These are phyloP conservation scores for Cyberlindnera subsufficiens DNA, from an alignment of 805 yeast species.

Conservation along the genomic window DNA sequence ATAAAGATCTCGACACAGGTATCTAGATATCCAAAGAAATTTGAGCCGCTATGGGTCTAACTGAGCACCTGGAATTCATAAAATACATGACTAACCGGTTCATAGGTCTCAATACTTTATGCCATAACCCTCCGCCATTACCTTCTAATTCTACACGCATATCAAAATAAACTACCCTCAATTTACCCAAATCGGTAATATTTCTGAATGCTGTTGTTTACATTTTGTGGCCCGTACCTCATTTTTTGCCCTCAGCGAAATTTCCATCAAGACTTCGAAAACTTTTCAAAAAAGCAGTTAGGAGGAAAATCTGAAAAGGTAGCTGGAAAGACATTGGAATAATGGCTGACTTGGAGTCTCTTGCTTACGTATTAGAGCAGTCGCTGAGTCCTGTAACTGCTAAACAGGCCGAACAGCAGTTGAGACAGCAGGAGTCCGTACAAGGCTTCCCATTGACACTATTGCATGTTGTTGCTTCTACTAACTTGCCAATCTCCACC, in stretches of 20 bases:
- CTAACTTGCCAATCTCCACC: conserved; percentile 44
- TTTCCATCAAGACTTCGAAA: neutral
- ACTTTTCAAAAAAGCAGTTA: neutral
- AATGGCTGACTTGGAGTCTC: conserved; percentile 41
- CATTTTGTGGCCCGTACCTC: conserved; percentile 10
- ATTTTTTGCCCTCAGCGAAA: neutral
- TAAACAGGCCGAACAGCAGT: conserved; percentile 57
- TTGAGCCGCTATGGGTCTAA: no score
- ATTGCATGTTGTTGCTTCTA: conserved; percentile 70
- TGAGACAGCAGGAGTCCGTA: conserved; percentile 55
- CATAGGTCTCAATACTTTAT: no score
- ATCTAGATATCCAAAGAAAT: no score
- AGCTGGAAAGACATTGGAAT: neutral
- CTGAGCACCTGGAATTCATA: no score
- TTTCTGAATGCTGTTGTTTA: conserved; percentile 5
- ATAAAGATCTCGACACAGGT: no score
- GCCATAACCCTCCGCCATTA: no score
- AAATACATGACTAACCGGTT: no score
- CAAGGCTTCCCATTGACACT: conserved; percentile 75
- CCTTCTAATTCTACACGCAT: no score
- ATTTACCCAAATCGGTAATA: neutral
- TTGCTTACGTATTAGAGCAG: conserved; percentile 51
- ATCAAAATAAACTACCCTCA: no score
- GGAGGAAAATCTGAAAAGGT: no score
- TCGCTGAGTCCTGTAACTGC: conserved; percentile 62